Base-by-base conservation (phyloP, 768 basidiomycete genomes). In the Amanita pseudoporphyria region DNA sequence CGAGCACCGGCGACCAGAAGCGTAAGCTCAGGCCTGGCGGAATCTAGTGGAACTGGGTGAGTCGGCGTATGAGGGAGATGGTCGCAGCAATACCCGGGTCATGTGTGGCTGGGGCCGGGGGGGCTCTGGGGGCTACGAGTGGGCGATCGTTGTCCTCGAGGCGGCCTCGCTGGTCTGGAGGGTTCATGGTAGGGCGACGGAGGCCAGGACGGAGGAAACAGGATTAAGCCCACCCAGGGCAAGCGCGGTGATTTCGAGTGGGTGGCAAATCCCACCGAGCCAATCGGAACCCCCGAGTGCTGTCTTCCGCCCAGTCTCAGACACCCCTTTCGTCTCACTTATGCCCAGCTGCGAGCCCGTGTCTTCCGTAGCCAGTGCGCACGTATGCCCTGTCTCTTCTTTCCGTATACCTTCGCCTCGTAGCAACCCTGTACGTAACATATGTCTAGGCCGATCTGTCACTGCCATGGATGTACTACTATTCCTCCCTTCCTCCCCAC, bases 1-100 rank as follows among this genome's bases (percentile, higher is more conserved):
- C 82, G 73, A 62, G 78, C 81, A 45, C 87, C 87, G 51, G 87
- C 87, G 60, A 87, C 86, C 70, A 90, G 83, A 65, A 90, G 70
- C 57, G 82, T 82, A 70, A 71, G 70, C 55, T 72, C 69, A 57
- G 70, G 66, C 55, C 64, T 64, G 56, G 57, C 39, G 53, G 53
- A 58, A 47, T 69, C 71, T 67, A 61, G 52, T 39, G 52, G 48
- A 47, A 50, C 48, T 36, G 54, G 26, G 56, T 53, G 51, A 48
- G 28, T 46, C 31, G 44, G 59, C 58, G 57, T 58, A 56, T 35
- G 47, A 53, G 52, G 32, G 43, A 40, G 30, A 54, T 38, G 37
- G 56, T 52, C 31, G 43, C 26, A 38, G 12, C 47, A 38, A 53
- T 69, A 69, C 68, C 67, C 64, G 67, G 67, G 63, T 62, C 60